phyloP scores from a whole-genome alignment of 495 filamentous ascomycete species.

The Penicillium daleae region DNA sequence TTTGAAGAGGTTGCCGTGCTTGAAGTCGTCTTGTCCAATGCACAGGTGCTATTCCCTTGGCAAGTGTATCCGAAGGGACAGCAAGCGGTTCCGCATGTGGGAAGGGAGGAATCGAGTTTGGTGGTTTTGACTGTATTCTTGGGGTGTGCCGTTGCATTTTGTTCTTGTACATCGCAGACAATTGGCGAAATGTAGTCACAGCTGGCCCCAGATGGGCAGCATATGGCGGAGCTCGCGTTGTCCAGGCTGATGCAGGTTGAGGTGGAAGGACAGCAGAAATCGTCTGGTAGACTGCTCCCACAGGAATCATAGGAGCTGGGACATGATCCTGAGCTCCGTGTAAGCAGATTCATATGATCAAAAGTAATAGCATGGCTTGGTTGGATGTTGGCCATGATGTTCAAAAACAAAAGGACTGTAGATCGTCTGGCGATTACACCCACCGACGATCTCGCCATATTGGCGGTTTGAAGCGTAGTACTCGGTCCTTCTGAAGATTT shows the following conservation, averaged over 20 bases:
- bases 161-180: conserved; percentile 67
- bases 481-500: not conserved
- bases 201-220: conserved; percentile 67
- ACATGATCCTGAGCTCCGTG: conserved; percentile 47
- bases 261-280: conserved; percentile 74
- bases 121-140: conserved; percentile 71
- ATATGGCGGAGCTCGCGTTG: conserved; percentile 68
- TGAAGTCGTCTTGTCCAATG: conserved; percentile 42
- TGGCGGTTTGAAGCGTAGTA: conserved; percentile 3
- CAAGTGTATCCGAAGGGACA: conserved; percentile 83
- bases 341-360: conserved; percentile 33
- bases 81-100: conserved; percentile 63
- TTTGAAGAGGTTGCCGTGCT: conserved; percentile 16
- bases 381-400: conserved; percentile 28
- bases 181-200: conserved; percentile 73
- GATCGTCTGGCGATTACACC: conserved; percentile 13
- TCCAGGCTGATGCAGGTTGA: conserved; percentile 70
- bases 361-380: conserved; percentile 32
- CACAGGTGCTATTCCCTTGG: conserved; percentile 46
- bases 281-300: conserved; percentile 58
- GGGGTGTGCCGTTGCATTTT: conserved; percentile 66
- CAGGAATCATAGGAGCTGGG: conserved; percentile 55
- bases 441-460: conserved; percentile 26
- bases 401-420: conserved; percentile 32
- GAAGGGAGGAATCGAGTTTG: conserved; percentile 56